Conservation (phyloP, 148 eudicot species). For the Limonium bicolor region DNA sequence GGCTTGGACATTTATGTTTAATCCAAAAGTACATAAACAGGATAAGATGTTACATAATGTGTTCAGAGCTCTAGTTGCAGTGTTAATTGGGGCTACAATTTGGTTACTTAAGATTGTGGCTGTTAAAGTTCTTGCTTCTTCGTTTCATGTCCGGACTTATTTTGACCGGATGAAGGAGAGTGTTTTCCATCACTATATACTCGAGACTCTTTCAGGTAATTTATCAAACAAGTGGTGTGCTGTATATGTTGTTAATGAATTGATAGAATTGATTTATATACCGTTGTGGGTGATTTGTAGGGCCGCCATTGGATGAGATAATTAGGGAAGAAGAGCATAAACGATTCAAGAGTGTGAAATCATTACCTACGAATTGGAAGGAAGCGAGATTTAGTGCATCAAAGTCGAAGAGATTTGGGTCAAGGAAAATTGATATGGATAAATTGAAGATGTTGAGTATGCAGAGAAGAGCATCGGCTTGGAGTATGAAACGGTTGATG, state of each 20-base stretch:
- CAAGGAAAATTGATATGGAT: slow-evolving; percentile 39
- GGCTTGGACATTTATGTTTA: slow-evolving; percentile 47
- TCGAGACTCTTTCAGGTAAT: slow-evolving; percentile 52
- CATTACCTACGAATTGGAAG: slow-evolving; percentile 28
- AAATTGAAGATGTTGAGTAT: slow-evolving; percentile 36
- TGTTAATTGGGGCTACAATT: slow-evolving; percentile 38
- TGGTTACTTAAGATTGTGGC: slow-evolving; percentile 66
- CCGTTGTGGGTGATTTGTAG: slow-evolving; percentile 1
- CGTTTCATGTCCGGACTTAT: slow-evolving; percentile 66
- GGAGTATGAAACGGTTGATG: slow-evolving; percentile 46
- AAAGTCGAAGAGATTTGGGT: slow-evolving; percentile 26
- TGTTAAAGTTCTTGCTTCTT: slow-evolving; percentile 57
- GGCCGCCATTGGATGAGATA: slow-evolving; percentile 47
- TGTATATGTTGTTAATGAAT: not conserved
- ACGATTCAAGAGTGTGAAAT: slow-evolving; percentile 14
- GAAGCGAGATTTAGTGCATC: slow-evolving; percentile 11
- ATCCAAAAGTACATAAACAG: slow-evolving; percentile 19
- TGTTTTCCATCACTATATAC: slow-evolving; percentile 57
- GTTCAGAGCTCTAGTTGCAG: slow-evolving; percentile 30
- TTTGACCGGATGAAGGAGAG: slow-evolving; percentile 81
- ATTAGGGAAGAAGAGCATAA: slow-evolving; percentile 16
- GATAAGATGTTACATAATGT: slow-evolving; percentile 22
- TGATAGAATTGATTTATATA: not conserved
- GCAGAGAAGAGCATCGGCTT: slow-evolving; percentile 27
- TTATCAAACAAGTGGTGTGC: not conserved